Base-by-base conservation (phyloP, 2,329 filamentous ascomycete genomes). In the Calonectria crousiana region DNA sequence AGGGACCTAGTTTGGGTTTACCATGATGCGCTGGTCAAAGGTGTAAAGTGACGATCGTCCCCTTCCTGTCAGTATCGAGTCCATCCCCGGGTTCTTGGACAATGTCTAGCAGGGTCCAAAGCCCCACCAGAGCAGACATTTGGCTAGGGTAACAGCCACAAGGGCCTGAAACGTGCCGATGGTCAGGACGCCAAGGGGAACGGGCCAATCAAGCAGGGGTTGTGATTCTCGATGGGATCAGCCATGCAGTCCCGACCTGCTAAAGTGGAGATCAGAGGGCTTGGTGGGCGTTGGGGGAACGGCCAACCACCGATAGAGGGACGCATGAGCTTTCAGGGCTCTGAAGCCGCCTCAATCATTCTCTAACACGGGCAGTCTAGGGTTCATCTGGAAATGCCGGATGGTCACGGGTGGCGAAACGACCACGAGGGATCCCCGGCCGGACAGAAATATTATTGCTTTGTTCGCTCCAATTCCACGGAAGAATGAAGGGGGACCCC, bases 101-200 rank as follows among this genome's bases (percentile, higher is more conserved):
- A 58, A 34, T 53, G 58, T 56, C 53, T 62, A 67, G 70, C 75
- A 68, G 67, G 71, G 38, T 49, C 38, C 44, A 26, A 20, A 62
- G 56, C 16, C 60, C 78, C 78, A 76, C 78, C 73, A 69, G 67
- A 56, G 73, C 64, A 77, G 75, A 72, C 73, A 79, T 72, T 62
- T 69, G 72, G 53, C 4, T 67, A 68, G 58, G 60, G 66, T 60
- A 36, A 52, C 65, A 67, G 52, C 74, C 74, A 71, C 73, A 67
- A 72, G 74, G 78, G 66, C 76, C 78, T 80, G 78, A 80, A 80
- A 80, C 78, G 79, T 75, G 75, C 73, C 67, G 74, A 74, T 66
- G 68, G 71, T 66, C 74, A 78, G 68, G 74, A 67, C 34, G 34
- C 69, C 53, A 56, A 74, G 38, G 67, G 56, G 68, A 76, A 67